Conservation (phyloP, 1,139 yeast species). For the Blastobotrys malaysiensis region DNA sequence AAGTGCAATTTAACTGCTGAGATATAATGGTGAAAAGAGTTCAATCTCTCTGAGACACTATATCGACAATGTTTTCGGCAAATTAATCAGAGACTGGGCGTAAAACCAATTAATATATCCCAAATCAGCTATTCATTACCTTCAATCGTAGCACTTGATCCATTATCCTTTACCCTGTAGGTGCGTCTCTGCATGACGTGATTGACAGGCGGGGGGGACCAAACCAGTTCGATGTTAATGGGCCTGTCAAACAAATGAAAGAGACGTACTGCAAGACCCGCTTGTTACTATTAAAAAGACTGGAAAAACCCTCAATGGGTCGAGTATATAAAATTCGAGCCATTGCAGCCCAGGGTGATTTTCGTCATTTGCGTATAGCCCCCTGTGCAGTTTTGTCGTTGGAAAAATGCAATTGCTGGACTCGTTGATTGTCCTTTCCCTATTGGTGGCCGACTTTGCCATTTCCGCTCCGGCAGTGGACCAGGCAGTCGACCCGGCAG, state of each 20-base stretch:
- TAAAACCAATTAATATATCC: background rate
- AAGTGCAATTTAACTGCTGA: too few relatives aligned
- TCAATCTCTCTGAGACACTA: background rate
- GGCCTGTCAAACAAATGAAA: background rate
- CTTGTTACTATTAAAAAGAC: background rate
- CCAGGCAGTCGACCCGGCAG: background rate
- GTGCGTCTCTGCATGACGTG: background rate
- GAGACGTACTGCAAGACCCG: background rate
- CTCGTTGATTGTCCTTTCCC: background rate
- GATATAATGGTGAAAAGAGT: too few relatives aligned
- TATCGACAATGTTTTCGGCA: background rate
- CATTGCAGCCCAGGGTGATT: background rate
- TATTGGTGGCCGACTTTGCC: background rate
- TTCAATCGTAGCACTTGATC: background rate
- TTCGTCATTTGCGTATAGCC: background rate
- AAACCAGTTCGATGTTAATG: background rate
- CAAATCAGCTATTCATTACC: background rate
- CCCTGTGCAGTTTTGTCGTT: too few relatives aligned
- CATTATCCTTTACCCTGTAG: too few relatives aligned
- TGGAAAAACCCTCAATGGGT: background rate
- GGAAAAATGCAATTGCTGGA: background rate
- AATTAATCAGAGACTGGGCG: background rate
- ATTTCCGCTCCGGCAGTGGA: background rate
- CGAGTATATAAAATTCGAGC: background rate
- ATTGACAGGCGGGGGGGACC: background rate